Conservation (phyloP, 2,329 filamentous ascomycete species). For the Ceratocystis papillata region DNA sequence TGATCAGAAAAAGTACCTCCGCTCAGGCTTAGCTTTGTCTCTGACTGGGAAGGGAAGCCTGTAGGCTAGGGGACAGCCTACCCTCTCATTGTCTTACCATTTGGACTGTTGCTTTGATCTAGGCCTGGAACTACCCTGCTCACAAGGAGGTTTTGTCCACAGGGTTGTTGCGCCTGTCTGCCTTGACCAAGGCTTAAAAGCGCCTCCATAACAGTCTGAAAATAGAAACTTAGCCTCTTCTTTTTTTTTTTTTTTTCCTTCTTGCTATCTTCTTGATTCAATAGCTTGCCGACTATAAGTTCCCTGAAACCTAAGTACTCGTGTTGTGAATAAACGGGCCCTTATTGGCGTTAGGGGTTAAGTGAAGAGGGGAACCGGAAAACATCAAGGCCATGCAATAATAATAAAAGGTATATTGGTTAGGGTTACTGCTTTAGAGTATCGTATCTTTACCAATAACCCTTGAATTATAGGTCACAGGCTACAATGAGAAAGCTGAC, state of each 20-base stretch:
- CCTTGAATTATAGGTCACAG: too few species aligned
- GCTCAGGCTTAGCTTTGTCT: background rate
- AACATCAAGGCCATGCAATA: too few species aligned
- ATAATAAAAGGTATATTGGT: too few species aligned
- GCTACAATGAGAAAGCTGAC: background rate
- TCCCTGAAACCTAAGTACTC: background rate
- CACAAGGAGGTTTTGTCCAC: background rate
- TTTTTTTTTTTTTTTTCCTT: background rate
- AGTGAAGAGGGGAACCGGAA: too few species aligned
- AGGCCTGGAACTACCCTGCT: background rate
- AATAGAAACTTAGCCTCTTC: slow-evolving; percentile 10
- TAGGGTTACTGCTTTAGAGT: too few species aligned
- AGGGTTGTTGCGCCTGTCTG: background rate
- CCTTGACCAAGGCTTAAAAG: slow-evolving; percentile 5
- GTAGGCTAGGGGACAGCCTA: background rate
- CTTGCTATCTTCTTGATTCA: background rate
- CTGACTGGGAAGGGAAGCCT: background rate
- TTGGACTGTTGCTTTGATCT: background rate
- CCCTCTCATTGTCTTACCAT: background rate
- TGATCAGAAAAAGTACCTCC: too few species aligned
- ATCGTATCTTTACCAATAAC: too few species aligned
- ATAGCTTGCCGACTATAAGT: background rate
- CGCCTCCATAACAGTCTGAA: background rate
- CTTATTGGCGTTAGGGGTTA: too few species aligned
- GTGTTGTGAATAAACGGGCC: background rate